Percentiles rank a stretch among this genome's conserved stretches.
Conservation (phyloP, 75 land plant species). For the Cunninghamia lanceolata region DNA sequence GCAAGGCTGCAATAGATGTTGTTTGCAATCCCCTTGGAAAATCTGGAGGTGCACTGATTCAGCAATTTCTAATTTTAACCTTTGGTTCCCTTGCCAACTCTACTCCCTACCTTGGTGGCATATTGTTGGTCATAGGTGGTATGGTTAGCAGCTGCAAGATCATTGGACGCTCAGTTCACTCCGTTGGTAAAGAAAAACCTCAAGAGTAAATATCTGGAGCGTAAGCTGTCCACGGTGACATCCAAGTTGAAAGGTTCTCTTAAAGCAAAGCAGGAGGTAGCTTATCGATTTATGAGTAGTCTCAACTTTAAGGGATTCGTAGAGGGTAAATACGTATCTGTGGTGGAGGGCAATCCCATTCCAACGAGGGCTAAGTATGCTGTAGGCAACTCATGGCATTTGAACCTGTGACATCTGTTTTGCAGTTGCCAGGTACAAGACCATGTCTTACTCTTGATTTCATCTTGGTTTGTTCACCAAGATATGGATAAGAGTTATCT, state of each 20-base stretch:
- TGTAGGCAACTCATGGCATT: neutral
- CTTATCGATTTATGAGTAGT: too few relatives aligned
- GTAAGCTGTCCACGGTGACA: too few relatives aligned
- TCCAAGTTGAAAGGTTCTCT: too few relatives aligned
- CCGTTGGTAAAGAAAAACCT: conserved; percentile 47
- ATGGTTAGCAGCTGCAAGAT: conserved; percentile 53
- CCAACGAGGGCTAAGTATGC: neutral
- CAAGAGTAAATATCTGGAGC: too few relatives aligned
- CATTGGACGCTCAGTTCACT: conserved; percentile 50
- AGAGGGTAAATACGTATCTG: too few relatives aligned
- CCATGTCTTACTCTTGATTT: too few relatives aligned
- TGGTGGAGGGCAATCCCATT: conserved; percentile 2
- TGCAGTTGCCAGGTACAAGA: too few relatives aligned
- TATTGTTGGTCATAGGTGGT: conserved; percentile 35
- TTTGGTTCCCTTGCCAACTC: conserved; percentile 70
- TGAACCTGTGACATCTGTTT: neutral
- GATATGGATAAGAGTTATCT: too few relatives aligned
- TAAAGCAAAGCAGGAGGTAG: too few relatives aligned
- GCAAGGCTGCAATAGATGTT: conserved; percentile 98
- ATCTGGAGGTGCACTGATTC: conserved; percentile 91
- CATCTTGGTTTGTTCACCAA: too few relatives aligned
- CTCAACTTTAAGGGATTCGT: too few relatives aligned
- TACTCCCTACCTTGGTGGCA: conserved; percentile 14
- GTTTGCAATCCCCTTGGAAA: conserved; percentile 99
- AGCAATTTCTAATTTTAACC: conserved; percentile 84